Percentiles rank a stretch among this genome's conserved stretches.
Conservation (phyloP, 345 rosid species). For the Populus nigra region DNA sequence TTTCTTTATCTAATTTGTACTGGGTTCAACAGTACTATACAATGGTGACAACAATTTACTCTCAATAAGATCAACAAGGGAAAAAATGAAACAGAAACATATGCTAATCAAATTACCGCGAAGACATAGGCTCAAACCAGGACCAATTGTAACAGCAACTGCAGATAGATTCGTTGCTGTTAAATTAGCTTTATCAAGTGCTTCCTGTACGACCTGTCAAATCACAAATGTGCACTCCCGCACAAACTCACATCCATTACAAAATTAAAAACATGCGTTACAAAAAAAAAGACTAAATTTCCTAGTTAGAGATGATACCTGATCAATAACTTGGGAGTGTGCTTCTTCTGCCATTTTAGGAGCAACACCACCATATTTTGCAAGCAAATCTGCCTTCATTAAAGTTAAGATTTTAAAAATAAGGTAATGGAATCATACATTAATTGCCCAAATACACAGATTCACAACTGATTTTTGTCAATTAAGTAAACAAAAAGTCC, state of each 20-base stretch:
- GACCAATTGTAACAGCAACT: conserved; percentile 98
- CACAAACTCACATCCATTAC: neutral
- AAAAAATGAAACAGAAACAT: neutral
- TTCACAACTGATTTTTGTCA: too few species aligned
- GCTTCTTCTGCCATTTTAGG: conserved; percentile 97
- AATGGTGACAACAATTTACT: neutral
- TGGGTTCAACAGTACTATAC: neutral
- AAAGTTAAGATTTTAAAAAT: neutral
- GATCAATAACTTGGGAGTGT: conserved; percentile 74
- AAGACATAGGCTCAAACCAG: conserved; percentile 93
- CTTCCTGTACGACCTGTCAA: conserved; percentile 79
- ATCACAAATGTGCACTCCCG: neutral
- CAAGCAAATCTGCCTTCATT: conserved; percentile 81
- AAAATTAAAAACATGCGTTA: neutral
- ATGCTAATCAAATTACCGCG: conserved; percentile 51
- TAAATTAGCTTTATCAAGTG: conserved; percentile 68
- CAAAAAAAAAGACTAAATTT: neutral
- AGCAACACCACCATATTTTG: conserved; percentile 86
- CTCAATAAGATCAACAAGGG: neutral
- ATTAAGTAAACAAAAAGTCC: too few species aligned
- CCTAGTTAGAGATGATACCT: conserved; percentile 33
- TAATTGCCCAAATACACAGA: too few species aligned
- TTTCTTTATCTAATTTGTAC: neutral
- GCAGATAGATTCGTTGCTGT: conserved; percentile 74
- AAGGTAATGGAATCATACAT: too few species aligned